Base-by-base conservation (phyloP, 2,329 filamentous ascomycete species). In the Hirsutella minnesotensis region DNA sequence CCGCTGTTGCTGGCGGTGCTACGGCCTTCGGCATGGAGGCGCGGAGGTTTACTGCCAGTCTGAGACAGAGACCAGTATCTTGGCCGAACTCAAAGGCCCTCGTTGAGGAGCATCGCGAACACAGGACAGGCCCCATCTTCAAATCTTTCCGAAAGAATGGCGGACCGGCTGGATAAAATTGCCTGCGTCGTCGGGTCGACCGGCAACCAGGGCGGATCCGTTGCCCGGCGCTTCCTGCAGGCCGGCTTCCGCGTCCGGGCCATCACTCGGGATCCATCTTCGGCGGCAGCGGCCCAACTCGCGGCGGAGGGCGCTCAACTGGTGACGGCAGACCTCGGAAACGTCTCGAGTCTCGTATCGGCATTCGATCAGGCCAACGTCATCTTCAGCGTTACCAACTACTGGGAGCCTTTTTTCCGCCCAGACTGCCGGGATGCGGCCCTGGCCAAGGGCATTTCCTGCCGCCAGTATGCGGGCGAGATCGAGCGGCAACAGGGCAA, bases 301-400 rank as follows among this genome's bases (percentile, higher is more conserved):
- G 54, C 58, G 9, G 52, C 49, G 0, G 53, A 57, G 5, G 71
- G 70, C 5, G 64, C 56, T 19, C 67, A 75, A 47, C 51, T 70
- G 18, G 61, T 71, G 39, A 41, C 52, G 38, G 69, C 64, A 5
- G 62, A 75, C 29, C 53, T 72, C 27, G 61, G 67, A 43, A 64
- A 71, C 38, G 51, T 58, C 3, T 47, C 49, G 2, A 60, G 59
- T 12, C 59, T 75, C 29, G 53, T 60, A 38, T 35, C 49, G 0
- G 68, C 65, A 0, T 72, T 73, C 43, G 31, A 48, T 3, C 67
- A 65, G 8, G 71, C 70, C 16, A 65, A 68, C 45, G 52, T 66
- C 44, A 73, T 78, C 46, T 78, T 77, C 56, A 63, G 64, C 46
- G 68, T 74, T 40, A 78, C 73, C 0, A 66, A 77, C 47, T 77